Conservation (phyloP, 2,329 filamentous ascomycete genomes). For the Conoideocrella luteorostrata region DNA sequence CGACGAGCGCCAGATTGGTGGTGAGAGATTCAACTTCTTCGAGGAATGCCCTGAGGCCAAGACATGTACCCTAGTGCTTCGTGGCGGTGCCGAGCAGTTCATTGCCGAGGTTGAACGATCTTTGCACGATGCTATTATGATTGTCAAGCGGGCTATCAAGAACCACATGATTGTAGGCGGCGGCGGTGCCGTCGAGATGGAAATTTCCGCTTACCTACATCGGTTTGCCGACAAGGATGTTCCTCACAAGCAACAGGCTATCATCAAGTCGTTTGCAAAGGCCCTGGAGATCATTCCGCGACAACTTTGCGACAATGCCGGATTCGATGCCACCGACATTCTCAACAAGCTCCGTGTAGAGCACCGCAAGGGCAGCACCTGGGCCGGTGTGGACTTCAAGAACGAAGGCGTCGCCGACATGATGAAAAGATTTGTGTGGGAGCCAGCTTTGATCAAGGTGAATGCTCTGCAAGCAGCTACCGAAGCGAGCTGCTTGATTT, state of each 20-base stretch:
- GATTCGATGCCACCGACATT: conserved; percentile 97
- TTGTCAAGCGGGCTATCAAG: conserved; percentile 95
- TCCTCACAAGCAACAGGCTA: conserved; percentile 88
- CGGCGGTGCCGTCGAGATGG: conserved; percentile 94
- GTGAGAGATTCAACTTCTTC: conserved; percentile 98
- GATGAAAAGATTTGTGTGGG: conserved; percentile 95
- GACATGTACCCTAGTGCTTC: conserved; percentile 92
- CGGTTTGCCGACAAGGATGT: conserved; percentile 88
- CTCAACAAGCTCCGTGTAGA: conserved; percentile 93
- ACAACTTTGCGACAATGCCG: conserved; percentile 96
- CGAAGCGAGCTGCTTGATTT: conserved; percentile 89
- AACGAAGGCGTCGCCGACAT: conserved; percentile 92
- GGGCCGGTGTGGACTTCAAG: conserved; percentile 94
- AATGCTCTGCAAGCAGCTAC: conserved; percentile 96
- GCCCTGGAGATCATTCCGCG: conserved; percentile 93
- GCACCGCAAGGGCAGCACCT: conserved; percentile 86
- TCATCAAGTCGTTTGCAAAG: conserved; percentile 97
- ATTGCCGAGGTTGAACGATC: conserved; percentile 98
- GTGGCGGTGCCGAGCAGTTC: conserved; percentile 96
- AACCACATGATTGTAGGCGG: conserved; percentile 93
- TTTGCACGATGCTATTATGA: conserved; percentile 99
- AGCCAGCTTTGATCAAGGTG: conserved; percentile 90
- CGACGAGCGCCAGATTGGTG: conserved; percentile 94
- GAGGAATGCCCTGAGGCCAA: conserved; percentile 91
- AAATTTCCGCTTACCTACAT: conserved; percentile 89